These are phyloP conservation scores for Tilletia indica DNA, from an alignment of 1,284 basidiomycete genomes.

Conservation along the genomic window DNA sequence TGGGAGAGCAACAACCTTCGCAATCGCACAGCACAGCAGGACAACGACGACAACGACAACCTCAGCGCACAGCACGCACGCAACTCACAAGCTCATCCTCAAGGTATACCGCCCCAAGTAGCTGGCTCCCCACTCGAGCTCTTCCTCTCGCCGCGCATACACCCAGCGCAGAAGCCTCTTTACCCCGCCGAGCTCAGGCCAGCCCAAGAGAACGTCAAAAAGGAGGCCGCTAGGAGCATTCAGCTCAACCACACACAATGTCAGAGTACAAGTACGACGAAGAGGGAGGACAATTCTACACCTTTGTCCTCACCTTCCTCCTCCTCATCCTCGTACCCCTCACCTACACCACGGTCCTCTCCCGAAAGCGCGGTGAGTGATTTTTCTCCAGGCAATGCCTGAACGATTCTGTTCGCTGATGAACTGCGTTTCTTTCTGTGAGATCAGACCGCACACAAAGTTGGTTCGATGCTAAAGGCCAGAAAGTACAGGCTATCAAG, in stretches of 20 bases:
- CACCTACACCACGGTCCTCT: constrained; percentile 42
- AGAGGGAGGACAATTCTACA: constrained; percentile 54
- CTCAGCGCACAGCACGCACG: too few species aligned
- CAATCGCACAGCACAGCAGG: too few species aligned
- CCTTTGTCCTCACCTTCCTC: constrained; percentile 53
- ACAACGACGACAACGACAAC: too few species aligned
- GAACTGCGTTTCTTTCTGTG: neutral
- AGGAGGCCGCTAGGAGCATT: neutral
- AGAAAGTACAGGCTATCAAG: constrained; percentile 43
- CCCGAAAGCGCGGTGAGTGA: constrained; percentile 4
- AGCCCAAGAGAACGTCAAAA: too few species aligned
- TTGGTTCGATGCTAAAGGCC: constrained; percentile 47
- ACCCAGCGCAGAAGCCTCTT: too few species aligned
- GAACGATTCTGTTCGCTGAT: too few species aligned
- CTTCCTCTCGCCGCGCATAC: too few species aligned
- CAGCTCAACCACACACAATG: constrained; percentile 27
- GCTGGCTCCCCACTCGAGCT: too few species aligned
- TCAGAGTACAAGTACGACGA: constrained; percentile 56
- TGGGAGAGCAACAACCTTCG: too few species aligned
- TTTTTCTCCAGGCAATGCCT: neutral
- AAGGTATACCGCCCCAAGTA: too few species aligned
- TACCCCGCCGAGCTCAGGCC: too few species aligned
- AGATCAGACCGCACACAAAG: constrained; percentile 28
- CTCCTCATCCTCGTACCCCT: constrained; percentile 50
- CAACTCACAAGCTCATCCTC: too few species aligned